Conservation (phyloP, 2,329 filamentous ascomycete genomes). For the Paraphaeosphaeria sporulosa region DNA sequence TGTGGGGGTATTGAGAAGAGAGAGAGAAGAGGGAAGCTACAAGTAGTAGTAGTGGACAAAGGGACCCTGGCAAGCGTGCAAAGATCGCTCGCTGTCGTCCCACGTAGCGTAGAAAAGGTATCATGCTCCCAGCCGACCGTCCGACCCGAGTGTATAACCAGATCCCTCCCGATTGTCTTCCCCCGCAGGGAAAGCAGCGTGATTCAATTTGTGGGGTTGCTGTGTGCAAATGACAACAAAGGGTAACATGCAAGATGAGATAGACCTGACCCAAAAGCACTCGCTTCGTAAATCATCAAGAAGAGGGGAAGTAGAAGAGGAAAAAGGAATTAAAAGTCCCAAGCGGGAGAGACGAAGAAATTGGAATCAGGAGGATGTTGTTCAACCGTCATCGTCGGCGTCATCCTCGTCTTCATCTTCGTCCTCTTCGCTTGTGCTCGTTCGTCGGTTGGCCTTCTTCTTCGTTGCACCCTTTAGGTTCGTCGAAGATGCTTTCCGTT, state of each 20-base stretch:
- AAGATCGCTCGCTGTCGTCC: constrained; percentile 11
- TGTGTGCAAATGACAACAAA: constrained; percentile 34
- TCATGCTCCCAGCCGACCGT: constrained; percentile 29
- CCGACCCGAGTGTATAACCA: constrained; percentile 30
- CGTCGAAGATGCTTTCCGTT: constrained; percentile 42
- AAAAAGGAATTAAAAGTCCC: constrained; percentile 32
- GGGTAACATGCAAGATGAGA: constrained; percentile 39
- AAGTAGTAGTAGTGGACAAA: constrained; percentile 2
- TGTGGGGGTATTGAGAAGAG: constrained; percentile 32
- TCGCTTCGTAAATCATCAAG: constrained; percentile 50
- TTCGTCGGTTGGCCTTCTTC: constrained; percentile 56
- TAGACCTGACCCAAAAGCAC: constrained; percentile 41
- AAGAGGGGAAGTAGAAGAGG: constrained; percentile 33
- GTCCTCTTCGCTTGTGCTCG: constrained; percentile 61
- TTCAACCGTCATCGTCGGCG: constrained; percentile 56
- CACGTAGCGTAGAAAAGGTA: constrained; percentile 12
- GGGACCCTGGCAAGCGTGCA: constrained; percentile 13
- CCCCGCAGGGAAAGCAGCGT: constrained; percentile 32
- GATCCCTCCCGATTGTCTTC: constrained; percentile 28
- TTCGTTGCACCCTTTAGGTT: constrained; percentile 51
- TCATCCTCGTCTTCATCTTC: constrained; percentile 60
- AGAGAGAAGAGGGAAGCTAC: constrained; percentile 22
- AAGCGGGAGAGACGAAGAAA: constrained; percentile 19
- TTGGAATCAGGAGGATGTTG: not conserved
- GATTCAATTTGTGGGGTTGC: constrained; percentile 41